These are phyloP conservation scores for Diaporthe vexans DNA, from an alignment of 2,329 filamentous ascomycete species.

Conservation along the genomic window DNA sequence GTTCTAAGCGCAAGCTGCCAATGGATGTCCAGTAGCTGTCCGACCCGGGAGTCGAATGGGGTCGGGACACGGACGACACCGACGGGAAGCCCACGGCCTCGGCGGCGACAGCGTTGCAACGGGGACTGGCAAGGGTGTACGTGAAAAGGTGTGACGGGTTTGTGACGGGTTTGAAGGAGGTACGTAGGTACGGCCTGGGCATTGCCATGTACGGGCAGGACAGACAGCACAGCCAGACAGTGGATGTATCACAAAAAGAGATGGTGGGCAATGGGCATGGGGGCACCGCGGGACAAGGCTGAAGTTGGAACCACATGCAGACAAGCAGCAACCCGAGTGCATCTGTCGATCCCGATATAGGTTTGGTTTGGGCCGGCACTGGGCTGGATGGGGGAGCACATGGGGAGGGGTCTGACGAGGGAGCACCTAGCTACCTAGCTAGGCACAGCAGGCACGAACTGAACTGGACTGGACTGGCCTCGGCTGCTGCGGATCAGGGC, in stretches of 20 bases:
- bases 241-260: constrained; percentile 7
- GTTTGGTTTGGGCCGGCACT: background rate
- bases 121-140: background rate
- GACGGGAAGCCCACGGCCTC: background rate
- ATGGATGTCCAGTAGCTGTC: constrained; percentile 2
- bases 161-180: constrained; percentile 1
- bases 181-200: background rate
- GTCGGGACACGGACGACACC: constrained; percentile 24
- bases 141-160: background rate
- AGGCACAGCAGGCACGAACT: background rate
- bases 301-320: constrained; percentile 20
- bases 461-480: constrained; percentile 6
- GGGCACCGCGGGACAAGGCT: constrained; percentile 22
- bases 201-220: background rate
- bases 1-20: background rate
- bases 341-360: constrained; percentile 30
- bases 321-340: background rate
- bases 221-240: background rate
- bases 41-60: constrained; percentile 16
- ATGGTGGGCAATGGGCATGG: constrained; percentile 1
- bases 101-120: constrained; percentile 14
- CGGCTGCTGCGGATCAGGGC: constrained; percentile 28
- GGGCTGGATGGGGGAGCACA: background rate
- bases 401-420: no score
- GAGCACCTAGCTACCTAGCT: background rate